Evolutionary conservation across 2,329 filamentous ascomycete species (phyloP), one percentile per base, ranked within the genome.

Genomic region (Clonostachys rhizophaga): DNA sequence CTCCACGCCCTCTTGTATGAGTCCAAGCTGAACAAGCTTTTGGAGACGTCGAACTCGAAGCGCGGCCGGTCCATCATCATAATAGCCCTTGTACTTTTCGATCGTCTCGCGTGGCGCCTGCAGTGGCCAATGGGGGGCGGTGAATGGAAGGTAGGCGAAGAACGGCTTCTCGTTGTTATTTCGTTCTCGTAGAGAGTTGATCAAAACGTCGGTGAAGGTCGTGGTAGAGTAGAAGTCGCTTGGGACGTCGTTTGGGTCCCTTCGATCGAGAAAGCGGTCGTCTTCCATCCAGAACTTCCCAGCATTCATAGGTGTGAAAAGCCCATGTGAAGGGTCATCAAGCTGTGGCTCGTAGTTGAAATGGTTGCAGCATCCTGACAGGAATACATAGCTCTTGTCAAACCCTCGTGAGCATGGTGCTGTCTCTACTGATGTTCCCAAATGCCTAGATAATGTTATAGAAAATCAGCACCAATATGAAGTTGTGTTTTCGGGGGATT

Each of bases 121-220:
- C 6, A 84, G 61, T 3, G 80, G 81, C 80, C 80, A 84, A 52
- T 84, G 80, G 3, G 80, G 80, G 0, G 80, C 81, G 0, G 78
- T 79, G 57, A 83, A 84, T 2, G 80, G 78, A 3, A 80, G 65
- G 55, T 82, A 83, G 2, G 66, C 78, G 54, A 83, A 83, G 64
- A 84, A 83, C 0, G 79, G 75, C 43, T 59, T 52, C 5, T 62
- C 2, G 55, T 53, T 8, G 47, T 60, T 62, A 49, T 57, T 70
- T 63, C 76, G 77, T 73, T 76, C 71, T 33, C 66, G 60, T 1
- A 80, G 62, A 45, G 79, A 80, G 13, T 69, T 54, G 6, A 79
- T 53, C 66, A 81, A 71, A 50, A 73, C 75, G 50, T 74, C 67
- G 2, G 70, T 74, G 48, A 78, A 81, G 5, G 68, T 68, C 49